Evolutionary conservation across 129 eudicot genomes (phyloP).

Genomic region (Tagetes patula): DNA sequence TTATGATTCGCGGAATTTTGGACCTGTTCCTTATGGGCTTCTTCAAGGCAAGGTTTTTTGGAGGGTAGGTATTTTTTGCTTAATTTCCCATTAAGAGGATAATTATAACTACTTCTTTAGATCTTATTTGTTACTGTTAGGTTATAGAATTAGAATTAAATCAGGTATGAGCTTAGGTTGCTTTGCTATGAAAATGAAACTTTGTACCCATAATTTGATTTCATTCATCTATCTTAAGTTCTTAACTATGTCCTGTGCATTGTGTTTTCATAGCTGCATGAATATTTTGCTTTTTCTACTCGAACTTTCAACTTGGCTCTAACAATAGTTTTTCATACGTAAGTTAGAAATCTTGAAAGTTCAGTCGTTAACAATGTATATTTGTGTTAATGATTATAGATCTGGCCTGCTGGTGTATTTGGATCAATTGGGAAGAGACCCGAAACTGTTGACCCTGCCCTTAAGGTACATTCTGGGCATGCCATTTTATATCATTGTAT

Average conservation of each 20-base stretch:
- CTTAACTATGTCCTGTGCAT: no score
- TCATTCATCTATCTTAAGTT: no score
- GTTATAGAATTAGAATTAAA: neutral
- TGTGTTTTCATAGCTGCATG: neutral
- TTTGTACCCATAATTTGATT: constrained; percentile 3
- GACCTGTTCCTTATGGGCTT: constrained; percentile 80
- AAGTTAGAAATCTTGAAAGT: constrained; percentile 7
- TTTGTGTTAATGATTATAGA: constrained; percentile 22
- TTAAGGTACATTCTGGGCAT: constrained; percentile 29
- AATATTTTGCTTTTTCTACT: neutral
- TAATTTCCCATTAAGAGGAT: neutral
- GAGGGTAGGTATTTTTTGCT: constrained; percentile 36
- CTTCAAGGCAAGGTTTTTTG: constrained; percentile 61
- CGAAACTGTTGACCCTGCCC: constrained; percentile 32
- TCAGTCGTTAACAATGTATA: constrained; percentile 8
- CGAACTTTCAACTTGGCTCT: neutral
- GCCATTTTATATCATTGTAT: constrained; percentile 5
- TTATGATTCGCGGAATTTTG: constrained; percentile 69
- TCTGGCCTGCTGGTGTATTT: constrained; percentile 41
- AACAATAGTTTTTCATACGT: neutral
- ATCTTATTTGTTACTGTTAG: neutral
- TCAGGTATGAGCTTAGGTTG: neutral
- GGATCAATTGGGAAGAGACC: constrained; percentile 41
- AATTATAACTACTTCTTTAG: neutral
- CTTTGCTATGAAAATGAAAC: constrained; percentile 15